Base-by-base conservation (phyloP, 371 early-diverging fungal genomes). In the Haplosporangium sp. region DNA sequence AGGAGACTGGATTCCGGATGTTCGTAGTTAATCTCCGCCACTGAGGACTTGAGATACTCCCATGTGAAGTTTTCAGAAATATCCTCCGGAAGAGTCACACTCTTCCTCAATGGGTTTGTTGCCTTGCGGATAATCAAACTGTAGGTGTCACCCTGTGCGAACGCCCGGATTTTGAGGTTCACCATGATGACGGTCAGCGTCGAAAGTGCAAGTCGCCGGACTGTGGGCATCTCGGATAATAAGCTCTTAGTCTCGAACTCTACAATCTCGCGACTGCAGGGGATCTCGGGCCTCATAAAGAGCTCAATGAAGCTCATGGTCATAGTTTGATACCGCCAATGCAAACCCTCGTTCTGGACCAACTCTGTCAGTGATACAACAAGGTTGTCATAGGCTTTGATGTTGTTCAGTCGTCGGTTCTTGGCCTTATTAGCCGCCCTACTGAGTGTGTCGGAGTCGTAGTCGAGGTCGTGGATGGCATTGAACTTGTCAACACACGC, bases 261-360 rank as follows among this genome's bases (percentile, higher is more conserved):
- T 4, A 87, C 90, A 20, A 95, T 62, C 0, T 84, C 85, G 8
- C 80, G 73, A 5, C 87, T 84, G 2, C 88, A 86, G 18, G 92
- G 86, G 50, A 74, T 74, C 48, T 93, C 88, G 0, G 86, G 82
- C 29, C 91, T 75, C 53, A 90, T 73, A 23, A 90, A 82, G 21
- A 91, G 66, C 48, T 94, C 93, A 8, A 95, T 69, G 48, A 94
- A 91, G 57, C 89, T 91, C 62, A 91, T 86, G 4, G 93, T 87
- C 90, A 95, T 93, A 0, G 89, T 85, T 1, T 89, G 85, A 73
- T 90, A 93, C 8, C 95, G 89, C 95, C 95, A 96, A 48, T 93
- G 94, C 0, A 94, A 75, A 8, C 85, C 83, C 13, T 86, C 74
- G 60, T 89, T 86, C 23, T 86, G 75, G 45, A 63, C 74, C 59